Base-by-base conservation (phyloP, 371 early-diverging fungal species). In the Smittium culicis region DNA sequence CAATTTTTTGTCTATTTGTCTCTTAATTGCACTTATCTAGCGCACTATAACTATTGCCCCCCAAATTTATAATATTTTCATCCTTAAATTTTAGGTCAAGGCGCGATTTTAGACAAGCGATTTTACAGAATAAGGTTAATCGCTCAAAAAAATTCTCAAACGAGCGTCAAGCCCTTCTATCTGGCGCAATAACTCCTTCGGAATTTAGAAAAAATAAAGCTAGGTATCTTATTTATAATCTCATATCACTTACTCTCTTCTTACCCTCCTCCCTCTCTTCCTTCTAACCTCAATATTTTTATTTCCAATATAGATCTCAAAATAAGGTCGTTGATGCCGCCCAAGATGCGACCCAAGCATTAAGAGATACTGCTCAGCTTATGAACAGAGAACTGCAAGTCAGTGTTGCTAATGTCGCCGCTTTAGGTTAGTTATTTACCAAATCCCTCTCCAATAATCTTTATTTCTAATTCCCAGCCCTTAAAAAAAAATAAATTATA, bases 371-470 rank as follows among this genome's bases (percentile, higher is more conserved):
- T 0, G 75, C 75, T 27, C 66, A 72, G 31, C 69, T 75, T 72
- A 75, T 75, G 75, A 67, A 69, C 31, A 67, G 66, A n/a, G 75
- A 75, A 66, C 73, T 75, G n/a, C 74, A 75, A 35, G 75, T 74
- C 65, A 75, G 75, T 35, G 75, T 61, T 0, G 66, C 66, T 35
- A 75, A 75, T 65, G 64, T 69, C 31, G 35, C 33, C 2, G 72
- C 74, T 1, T 34, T 75, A 11, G 45, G 45, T 45, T 11, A 45
- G 20, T 11, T 5, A 45, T 11, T 45, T 20, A 45, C 45, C n/a
- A n/a, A n/a, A n/a, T n/a, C n/a, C n/a, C n/a, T n/a, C n/a, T n/a
- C n/a, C n/a, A n/a, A n/a, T n/a, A n/a, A n/a, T n/a, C n/a, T n/a
- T n/a, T n/a, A n/a, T n/a, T n/a, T n/a, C n/a, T n/a, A n/a, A n/a